These are phyloP conservation scores for Epichloe hybrida DNA, from an alignment of 2,329 filamentous ascomycete species.

Conservation along the genomic window DNA sequence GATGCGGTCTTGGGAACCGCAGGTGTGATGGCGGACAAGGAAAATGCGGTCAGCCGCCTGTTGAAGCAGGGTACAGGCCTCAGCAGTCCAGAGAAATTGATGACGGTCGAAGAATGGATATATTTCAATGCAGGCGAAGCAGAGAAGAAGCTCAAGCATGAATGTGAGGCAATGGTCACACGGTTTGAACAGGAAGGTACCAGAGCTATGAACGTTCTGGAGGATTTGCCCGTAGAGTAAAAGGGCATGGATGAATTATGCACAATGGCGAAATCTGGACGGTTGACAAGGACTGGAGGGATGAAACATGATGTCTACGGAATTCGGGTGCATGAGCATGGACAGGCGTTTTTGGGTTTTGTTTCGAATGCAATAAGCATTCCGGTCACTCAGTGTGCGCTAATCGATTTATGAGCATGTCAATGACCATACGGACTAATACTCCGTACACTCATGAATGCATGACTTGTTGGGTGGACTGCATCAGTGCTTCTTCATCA, in stretches of 20 bases:
- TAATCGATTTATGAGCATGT: not conserved
- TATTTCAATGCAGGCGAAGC: slow-evolving; percentile 65
- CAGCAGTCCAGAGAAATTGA: slow-evolving; percentile 63
- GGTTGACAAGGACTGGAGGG: not conserved
- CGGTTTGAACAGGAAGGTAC: slow-evolving; percentile 74
- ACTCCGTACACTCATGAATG: too few species aligned
- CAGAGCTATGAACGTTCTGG: slow-evolving; percentile 62
- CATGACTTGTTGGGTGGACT: too few species aligned
- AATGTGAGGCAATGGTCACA: slow-evolving; percentile 73
- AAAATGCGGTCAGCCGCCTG: slow-evolving; percentile 37
- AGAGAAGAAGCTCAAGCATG: slow-evolving; percentile 62
- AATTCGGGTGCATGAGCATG: not conserved
- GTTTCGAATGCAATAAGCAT: not conserved
- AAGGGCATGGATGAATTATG: not conserved
- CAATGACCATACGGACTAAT: not conserved
- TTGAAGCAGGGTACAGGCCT: slow-evolving; percentile 47
- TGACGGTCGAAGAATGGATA: slow-evolving; percentile 94
- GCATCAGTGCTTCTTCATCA: too few species aligned
- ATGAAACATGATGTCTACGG: not conserved
- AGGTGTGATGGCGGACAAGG: slow-evolving; percentile 30
- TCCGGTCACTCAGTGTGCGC: not conserved
- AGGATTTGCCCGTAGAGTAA: slow-evolving; percentile 50
- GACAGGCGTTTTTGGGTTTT: not conserved
- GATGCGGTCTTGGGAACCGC: slow-evolving; percentile 52
- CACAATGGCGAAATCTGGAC: not conserved